Conservation (phyloP, 1,139 yeast species). For the Scheffersomyces insectosa region DNA sequence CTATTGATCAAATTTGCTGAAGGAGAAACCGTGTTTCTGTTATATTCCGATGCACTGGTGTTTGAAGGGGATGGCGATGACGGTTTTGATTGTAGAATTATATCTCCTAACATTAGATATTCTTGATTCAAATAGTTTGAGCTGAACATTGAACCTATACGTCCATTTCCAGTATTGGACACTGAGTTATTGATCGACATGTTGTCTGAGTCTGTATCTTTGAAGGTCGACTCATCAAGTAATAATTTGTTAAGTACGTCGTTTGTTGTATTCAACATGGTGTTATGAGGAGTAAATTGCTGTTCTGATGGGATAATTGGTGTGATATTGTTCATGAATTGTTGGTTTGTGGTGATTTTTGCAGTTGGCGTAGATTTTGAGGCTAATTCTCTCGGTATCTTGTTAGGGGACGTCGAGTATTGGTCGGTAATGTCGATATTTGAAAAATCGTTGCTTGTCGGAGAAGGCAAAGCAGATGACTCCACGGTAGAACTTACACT, state of each 20-base stretch:
- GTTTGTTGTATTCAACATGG: constrained; percentile 38
- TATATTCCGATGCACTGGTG: constrained; percentile 28
- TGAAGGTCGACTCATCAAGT: constrained; percentile 14
- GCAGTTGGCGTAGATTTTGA: no score
- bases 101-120: constrained; percentile 59
- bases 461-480: neutral
- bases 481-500: neutral
- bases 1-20: constrained; percentile 8
- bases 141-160: constrained; percentile 21
- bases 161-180: constrained; percentile 9
- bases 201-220: constrained; percentile 19
- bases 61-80: constrained; percentile 48
- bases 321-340: neutral
- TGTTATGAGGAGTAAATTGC: constrained; percentile 5
- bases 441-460: neutral
- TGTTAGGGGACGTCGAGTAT: no score
- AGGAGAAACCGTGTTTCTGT: constrained; percentile 15
- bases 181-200: constrained; percentile 20
- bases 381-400: no score
- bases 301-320: neutral
- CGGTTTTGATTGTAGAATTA: constrained; percentile 50
- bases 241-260: constrained; percentile 35
- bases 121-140: constrained; percentile 54
- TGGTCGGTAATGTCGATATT: no score
- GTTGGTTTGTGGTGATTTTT: no score